These are phyloP conservation scores for Kockovaella imperatae DNA, from an alignment of 768 basidiomycete species.

Conservation along the genomic window DNA sequence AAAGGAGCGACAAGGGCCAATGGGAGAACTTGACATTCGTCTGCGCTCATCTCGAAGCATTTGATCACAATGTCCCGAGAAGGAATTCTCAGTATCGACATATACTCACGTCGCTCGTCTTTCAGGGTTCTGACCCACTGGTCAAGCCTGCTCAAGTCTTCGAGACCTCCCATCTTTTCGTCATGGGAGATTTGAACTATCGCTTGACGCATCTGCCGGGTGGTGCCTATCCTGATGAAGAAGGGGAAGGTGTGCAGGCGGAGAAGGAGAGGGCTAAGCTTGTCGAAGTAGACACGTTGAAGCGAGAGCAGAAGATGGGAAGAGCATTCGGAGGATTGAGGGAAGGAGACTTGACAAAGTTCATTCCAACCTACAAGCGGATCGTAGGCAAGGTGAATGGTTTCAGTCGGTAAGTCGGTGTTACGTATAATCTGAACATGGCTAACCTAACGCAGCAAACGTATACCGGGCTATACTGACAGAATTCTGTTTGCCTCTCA, in stretches of 20 bases:
- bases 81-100: constrained; percentile 72
- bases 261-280: constrained; percentile 32
- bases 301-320: constrained; percentile 55
- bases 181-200: constrained; percentile 91
- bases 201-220: constrained; percentile 50
- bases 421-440: constrained; percentile 6
- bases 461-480: constrained; percentile 88
- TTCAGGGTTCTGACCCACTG: constrained; percentile 53
- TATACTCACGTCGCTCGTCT: constrained; percentile 73
- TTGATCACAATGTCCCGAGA: constrained; percentile 56
- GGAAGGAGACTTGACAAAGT: constrained; percentile 81
- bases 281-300: constrained; percentile 35
- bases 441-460: constrained; percentile 47
- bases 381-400: constrained; percentile 69
- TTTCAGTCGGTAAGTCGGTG: constrained; percentile 57
- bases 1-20: constrained; percentile 48
- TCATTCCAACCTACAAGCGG: constrained; percentile 90
- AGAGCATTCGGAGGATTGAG: constrained; percentile 62
- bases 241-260: too few species aligned
- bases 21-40: constrained; percentile 87
- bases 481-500: constrained; percentile 70
- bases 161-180: constrained; percentile 79
- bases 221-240: constrained; percentile 8
- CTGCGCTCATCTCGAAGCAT: constrained; percentile 82
- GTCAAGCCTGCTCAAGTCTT: constrained; percentile 58